phyloP scores from a whole-genome alignment of 257 asterid species.

The Primulina tabacum region DNA sequence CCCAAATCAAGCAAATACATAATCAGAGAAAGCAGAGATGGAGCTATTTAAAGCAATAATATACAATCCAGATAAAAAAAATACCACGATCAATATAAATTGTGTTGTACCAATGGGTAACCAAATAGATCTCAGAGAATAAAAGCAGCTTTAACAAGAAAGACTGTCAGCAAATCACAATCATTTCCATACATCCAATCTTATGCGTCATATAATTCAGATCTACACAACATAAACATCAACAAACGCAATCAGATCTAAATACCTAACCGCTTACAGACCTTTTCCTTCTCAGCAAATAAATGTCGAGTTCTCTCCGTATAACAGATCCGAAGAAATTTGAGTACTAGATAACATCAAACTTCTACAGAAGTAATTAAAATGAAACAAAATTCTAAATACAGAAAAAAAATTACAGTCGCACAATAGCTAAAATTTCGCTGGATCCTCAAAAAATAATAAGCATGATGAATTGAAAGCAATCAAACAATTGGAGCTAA shows the following conservation, averaged over 20 bases:
- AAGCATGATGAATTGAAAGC: background rate
- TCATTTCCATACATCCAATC: background rate
- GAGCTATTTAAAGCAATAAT: background rate
- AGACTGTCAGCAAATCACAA: background rate
- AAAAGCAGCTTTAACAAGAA: background rate
- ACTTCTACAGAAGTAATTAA: background rate
- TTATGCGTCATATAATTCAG: background rate
- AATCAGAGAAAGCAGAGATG: background rate
- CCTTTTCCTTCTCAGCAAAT: conserved; percentile 14
- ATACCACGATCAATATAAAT: no score
- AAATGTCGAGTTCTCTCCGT: conserved; percentile 1
- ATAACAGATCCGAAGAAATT: conserved; percentile 23
- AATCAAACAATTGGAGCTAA: background rate
- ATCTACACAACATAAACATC: conserved; percentile 11
- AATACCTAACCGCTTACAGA: conserved; percentile 14
- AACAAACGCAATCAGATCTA: conserved; percentile 13
- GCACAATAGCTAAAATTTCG: conserved; percentile 27
- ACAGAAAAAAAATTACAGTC: conserved; percentile 4
- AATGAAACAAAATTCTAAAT: background rate
- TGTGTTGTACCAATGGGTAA: background rate
- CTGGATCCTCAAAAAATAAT: conserved; percentile 20
- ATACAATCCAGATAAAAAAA: background rate
- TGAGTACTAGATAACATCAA: background rate
- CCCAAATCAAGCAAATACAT: no score
- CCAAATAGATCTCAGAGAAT: background rate